Base-by-base conservation (phyloP, 257 asterid genomes). In the Plantago major region DNA sequence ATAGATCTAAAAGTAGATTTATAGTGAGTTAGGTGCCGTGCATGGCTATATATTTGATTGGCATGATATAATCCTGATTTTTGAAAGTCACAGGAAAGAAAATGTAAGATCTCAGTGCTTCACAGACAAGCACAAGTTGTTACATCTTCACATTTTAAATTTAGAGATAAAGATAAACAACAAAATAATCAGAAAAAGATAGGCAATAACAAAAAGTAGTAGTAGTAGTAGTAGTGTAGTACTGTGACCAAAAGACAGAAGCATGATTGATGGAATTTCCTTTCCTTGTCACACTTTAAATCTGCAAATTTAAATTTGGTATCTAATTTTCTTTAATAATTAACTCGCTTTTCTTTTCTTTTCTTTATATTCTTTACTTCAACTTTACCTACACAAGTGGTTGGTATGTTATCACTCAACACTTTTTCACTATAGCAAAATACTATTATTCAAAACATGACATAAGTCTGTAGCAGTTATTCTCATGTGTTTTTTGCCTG, bases 381-480 rank as follows among this genome's bases (percentile, higher is more conserved):
- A 66, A 67, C 89, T 81, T 84, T 81, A 75, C 51, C 64, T 44
- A 33, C 64, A 73, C 83, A 85, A 83, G 84, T 85, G 84, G 93
- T 55, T 55, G 73, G 74, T 92, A 82, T 70, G 84, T 81, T 83
- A 19, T 56, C 62, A 33, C 77, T 46, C 66, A 72, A 58, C 74
- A 70, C 83, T 78, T 79, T 77, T 72, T 67, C 70, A 69, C 76
- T 10, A 45, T 42, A 80, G 73, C 69, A 82, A 80, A 67, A 12
- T 58, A 33, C 8, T 5, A 16, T 58, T 40, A 16, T 4, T 42
- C 42, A 56, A 65, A 53, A 53, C 58, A 37, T 53, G 58, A 53
- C 58, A 53, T 53, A 53, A 53, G 58, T 33, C 40, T 33, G 40
- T 33, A 33, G 40, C 40, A 33, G 40, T 33, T 65, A 60, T 60